Evolutionary conservation across 306 rosid species (phyloP).

Genomic region (Crotalaria pallida): DNA sequence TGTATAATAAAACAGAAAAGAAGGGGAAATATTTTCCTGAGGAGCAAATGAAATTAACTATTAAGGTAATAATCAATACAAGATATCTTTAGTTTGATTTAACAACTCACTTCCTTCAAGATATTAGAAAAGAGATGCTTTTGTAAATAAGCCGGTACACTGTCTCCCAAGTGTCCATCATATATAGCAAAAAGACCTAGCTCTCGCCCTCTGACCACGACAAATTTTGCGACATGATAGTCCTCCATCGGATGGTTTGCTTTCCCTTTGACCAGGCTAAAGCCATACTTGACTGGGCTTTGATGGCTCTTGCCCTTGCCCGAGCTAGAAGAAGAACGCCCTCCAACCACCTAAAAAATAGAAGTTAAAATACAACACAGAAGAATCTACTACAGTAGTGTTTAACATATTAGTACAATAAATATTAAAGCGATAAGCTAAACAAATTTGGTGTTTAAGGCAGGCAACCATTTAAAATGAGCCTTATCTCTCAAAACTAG

Average conservation of each 20-base stretch:
- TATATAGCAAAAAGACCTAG: slow-evolving; percentile 84
- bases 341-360: slow-evolving; percentile 55
- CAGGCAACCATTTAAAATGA: neutral
- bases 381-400: neutral
- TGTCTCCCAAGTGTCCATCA: slow-evolving; percentile 86
- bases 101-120: slow-evolving; percentile 67
- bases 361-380: slow-evolving; percentile 6
- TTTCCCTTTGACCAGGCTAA: slow-evolving; percentile 79
- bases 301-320: slow-evolving; percentile 76
- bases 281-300: slow-evolving; percentile 69
- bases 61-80: neutral
- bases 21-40: neutral
- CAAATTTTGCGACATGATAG: slow-evolving; percentile 71
- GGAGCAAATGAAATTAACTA: slow-evolving; percentile 8
- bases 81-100: slow-evolving; percentile 6
- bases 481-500: neutral
- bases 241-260: slow-evolving; percentile 94
- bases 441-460: neutral
- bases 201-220: slow-evolving; percentile 41
- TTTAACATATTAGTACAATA: too few relatives aligned
- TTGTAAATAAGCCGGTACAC: slow-evolving; percentile 74
- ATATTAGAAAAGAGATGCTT: slow-evolving; percentile 74
- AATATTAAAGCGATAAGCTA: neutral
- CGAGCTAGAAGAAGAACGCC: slow-evolving; percentile 62
- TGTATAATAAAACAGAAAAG: neutral